Evolutionary conservation across 345 rosid species (phyloP), one percentile per base, ranked within the genome.

Genomic region (Rhodamnia rubescens): DNA sequence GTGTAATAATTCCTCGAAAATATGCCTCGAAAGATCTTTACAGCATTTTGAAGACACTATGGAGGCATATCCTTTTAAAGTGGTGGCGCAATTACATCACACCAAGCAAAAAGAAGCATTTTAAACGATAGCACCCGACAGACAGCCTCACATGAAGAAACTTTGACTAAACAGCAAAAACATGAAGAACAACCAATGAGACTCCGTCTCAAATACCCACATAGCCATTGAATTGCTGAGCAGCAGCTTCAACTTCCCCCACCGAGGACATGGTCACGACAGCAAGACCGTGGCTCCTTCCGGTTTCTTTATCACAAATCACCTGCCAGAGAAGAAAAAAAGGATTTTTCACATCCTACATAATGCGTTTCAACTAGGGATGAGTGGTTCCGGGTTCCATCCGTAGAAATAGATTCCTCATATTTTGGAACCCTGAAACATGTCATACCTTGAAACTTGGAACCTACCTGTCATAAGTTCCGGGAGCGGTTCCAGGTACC

Each of bases 271-370:
- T 96, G 78, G 98, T 97, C 88, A 97, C 99, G 83, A 97, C 95
- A 53, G 94, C 99, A 85, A 95, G 95, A 78, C 99, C 99, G 85
- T 98, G 92, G 93, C 98, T 96, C 89, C 99, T 89, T 47, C 99
- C 98, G 64, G 98, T 95, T 56, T 91, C 89, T 91, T 95, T 97
- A 88, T 97, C 98, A 89, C 96, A 96, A 55, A 95, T 95, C 5
- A 97, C 98, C 99, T 97, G 87, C 85, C 44, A 88, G 81, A 88
- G 55, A 87, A 83, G 42, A 55, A 75, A 6, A 36, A 85, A 13
- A 36, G 61, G 42, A 7, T 18, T 58, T 12, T 58, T 13, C 36
- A 58, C 36, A 58, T n/a, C 14, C 40, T 8, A 10, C 0, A 69
- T 69, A 69, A 8, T 24, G 32, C 6, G 3, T 8, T 64, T 32